Evolutionary conservation across 768 basidiomycete genomes (phyloP).

Genomic region (Mycena vulgaris): DNA sequence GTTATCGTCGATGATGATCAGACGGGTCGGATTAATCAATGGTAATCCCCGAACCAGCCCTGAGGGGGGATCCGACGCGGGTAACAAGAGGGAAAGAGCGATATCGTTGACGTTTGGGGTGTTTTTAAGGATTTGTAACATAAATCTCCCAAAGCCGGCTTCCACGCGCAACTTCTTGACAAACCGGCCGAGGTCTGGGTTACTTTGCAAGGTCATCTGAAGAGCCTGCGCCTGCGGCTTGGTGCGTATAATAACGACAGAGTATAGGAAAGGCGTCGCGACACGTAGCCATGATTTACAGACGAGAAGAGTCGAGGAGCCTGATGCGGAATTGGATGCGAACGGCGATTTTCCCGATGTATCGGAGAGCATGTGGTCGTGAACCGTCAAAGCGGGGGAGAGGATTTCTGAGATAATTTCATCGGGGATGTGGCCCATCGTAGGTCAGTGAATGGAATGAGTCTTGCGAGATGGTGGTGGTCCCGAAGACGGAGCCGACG

Average conservation of each 20-base stretch:
- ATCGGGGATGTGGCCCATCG: too few relatives aligned
- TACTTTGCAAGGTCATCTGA: neutral
- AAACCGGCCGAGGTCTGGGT: neutral
- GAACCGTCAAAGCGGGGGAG: too few relatives aligned
- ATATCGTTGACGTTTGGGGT: conserved; percentile 2
- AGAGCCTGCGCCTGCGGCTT: neutral
- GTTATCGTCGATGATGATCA: neutral
- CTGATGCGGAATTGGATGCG: too few relatives aligned
- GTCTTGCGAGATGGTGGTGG: too few relatives aligned
- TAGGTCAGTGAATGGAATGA: too few relatives aligned
- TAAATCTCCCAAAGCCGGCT: neutral
- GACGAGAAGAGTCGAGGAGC: neutral
- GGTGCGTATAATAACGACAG: neutral
- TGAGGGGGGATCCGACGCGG: neutral
- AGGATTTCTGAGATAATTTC: too few relatives aligned
- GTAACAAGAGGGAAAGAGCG: neutral
- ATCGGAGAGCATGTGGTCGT: too few relatives aligned
- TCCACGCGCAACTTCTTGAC: neutral
- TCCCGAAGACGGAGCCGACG: too few relatives aligned
- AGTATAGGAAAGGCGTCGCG: neutral
- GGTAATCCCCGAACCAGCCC: neutral
- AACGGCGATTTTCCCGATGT: too few relatives aligned
- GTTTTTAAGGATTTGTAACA: neutral
- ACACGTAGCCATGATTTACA: conserved; percentile 4
- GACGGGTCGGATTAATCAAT: neutral